Base-by-base conservation (phyloP, 108 stramenopile species). In the Nitzschia putrida region DNA sequence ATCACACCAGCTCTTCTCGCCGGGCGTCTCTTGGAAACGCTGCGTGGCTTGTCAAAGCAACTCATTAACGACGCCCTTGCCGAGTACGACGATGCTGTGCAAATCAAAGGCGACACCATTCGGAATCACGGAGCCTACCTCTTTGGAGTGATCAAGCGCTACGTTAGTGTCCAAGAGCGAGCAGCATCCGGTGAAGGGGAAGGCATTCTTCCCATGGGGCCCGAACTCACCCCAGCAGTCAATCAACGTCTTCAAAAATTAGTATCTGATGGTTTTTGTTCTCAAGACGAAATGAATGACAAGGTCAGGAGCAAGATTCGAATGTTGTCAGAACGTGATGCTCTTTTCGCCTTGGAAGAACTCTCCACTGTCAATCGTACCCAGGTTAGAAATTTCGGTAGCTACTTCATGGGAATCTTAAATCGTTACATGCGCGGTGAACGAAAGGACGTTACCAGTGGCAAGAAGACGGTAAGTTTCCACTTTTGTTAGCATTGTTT, bases 341-440 rank as follows among this genome's bases (percentile, higher is more conserved):
- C 89, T 11, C 64, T 91, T 34, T 74, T 80, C 72, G 89, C 92
- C 24, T 84, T 94, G 65, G 89, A 94, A 21, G 92, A 94, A 70
- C 64, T 94, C 23, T 61, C 80, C 10, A 38, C 69, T 3, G 85
- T 84, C 37, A 69, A 80, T 16, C 77, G 90, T 21, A 10, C n/a
- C 1, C 74, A 75, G 34, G 89, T 94, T 49, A 79, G 92, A 13
- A 89, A 86, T 53, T 87, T 94, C 69, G 84, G 77, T n/a, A 78
- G 73, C 43, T 84, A 86, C 56, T 84, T 83, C 54, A 90, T 90
- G 88, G 92, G 92, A 34, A 93, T 93, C 53, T 69, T 93, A 75
- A 93, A 91, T 80, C 82, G 89, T 8, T 93, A 93, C 76, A 84
- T 86, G 78, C 74, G 88, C 21, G 84, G 87, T 25, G 83, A 84